Conservation (phyloP, 2,329 filamentous ascomycete species). For the Epichloe hybrida region DNA sequence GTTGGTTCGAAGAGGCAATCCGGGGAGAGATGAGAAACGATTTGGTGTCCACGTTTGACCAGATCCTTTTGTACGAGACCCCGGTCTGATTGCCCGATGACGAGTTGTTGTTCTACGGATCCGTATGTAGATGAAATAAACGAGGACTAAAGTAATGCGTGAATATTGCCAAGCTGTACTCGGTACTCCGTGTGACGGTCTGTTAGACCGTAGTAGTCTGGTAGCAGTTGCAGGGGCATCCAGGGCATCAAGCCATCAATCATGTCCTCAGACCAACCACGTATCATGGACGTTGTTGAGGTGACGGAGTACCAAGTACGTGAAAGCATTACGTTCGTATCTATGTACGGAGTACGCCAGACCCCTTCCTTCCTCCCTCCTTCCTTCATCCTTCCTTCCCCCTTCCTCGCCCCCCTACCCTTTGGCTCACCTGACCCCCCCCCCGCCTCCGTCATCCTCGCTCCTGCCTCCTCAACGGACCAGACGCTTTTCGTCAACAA, state of each 20-base stretch:
- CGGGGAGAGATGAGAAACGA: neutral
- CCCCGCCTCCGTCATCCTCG: neutral
- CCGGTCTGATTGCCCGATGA: no score
- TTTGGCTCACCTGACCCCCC: neutral
- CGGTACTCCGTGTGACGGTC: no score
- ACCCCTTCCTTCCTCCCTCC: neutral
- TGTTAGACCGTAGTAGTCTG: no score
- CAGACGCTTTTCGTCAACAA: no score
- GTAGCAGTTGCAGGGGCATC: neutral
- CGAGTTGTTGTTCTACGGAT: no score
- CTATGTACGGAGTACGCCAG: neutral
- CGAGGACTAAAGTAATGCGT: no score
- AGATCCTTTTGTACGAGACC: no score
- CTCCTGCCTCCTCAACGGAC: no score
- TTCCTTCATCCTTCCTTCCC: no score
- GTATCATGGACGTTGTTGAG: neutral
- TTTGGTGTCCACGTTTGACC: neutral
- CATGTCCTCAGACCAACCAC: neutral
- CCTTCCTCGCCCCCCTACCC: neutral
- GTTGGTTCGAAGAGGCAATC: neutral
- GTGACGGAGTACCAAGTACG: conserved; percentile 1
- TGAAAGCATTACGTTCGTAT: conserved; percentile 15
- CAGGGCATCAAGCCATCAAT: neutral
- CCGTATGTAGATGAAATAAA: no score
- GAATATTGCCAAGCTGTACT: no score